Base-by-base conservation (phyloP, 306 rosid species). In the Vigna radiata region DNA sequence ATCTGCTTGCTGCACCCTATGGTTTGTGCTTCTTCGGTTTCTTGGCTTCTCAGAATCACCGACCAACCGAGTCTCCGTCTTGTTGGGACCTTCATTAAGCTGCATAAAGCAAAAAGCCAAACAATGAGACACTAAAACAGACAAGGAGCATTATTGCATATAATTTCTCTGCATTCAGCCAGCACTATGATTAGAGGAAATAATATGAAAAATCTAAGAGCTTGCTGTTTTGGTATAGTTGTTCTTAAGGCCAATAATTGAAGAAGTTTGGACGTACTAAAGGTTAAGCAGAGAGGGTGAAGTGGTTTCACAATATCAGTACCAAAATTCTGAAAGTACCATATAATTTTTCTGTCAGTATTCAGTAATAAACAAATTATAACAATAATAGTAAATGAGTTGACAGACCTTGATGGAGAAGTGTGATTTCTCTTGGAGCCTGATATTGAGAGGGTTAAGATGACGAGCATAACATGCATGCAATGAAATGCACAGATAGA, bases 401-500 rank as follows among this genome's bases (percentile, higher is more conserved):
- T 60, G 5, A 68, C 43, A 11, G 54, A 88, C 93, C 93, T 84
- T 82, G 16, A 49, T 36, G 44, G 72, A 65, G 50, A 82, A 74
- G 60, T 73, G 79, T 37, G 29, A 9, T 66, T 82, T 80, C 67
- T 83, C 66, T 47, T 76, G 72, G 18, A 78, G 52, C 66, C 67
- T 82, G 66, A 71, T 77, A 25, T 75, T 83, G 1, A 62, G 36
- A 33, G 39, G 77, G 29, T 21, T 37, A 12, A 80, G 75, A 73
- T 46, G 83, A 58, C 88, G 77, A 29, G 92, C 92, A 70, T 80
- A 36, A 76, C 92, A 88, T 86, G 92, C 91, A 81, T 88, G 90
- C 85, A 87, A 81, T 31, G 90, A 87, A 76, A 90, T 33, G 81
- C 84, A 87, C 21, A 92, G 64, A 80, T 88, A 82, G 71, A 86